Evolutionary conservation across 805 yeast species (phyloP).

Genomic region (Metschnikowia lochheadii): DNA sequence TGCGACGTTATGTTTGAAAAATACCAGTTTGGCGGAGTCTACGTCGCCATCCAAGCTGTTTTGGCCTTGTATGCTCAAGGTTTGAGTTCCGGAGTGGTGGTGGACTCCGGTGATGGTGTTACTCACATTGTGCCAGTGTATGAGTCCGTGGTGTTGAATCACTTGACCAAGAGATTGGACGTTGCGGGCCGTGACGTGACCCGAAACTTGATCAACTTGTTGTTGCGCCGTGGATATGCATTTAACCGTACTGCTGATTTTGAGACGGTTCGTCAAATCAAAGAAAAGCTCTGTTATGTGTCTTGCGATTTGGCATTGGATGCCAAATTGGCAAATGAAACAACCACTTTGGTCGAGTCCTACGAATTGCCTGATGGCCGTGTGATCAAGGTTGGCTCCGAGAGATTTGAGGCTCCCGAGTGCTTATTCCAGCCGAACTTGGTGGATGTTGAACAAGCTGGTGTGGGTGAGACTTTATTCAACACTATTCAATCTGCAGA

Average conservation of each 20-base stretch:
- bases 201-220: slow-evolving; percentile 84
- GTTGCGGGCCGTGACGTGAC: slow-evolving; percentile 99
- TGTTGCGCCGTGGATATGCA: slow-evolving; percentile 95
- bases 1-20: slow-evolving; percentile 90
- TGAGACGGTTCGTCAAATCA: slow-evolving; percentile 96
- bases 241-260: slow-evolving; percentile 98
- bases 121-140: slow-evolving; percentile 98
- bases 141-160: slow-evolving; percentile 94
- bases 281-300: slow-evolving; percentile 93
- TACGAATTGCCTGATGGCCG: slow-evolving; percentile 97
- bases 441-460: slow-evolving; percentile 95
- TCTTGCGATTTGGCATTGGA: slow-evolving; percentile 92
- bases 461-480: slow-evolving; percentile 89
- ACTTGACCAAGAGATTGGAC: slow-evolving; percentile 85
- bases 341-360: slow-evolving; percentile 88
- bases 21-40: slow-evolving; percentile 86
- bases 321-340: slow-evolving; percentile 80
- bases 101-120: slow-evolving; percentile 98
- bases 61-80: slow-evolving; percentile 97
- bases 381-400: slow-evolving; percentile 88
- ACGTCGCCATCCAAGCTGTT: slow-evolving; percentile 97
- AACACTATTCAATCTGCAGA: slow-evolving; percentile 94
- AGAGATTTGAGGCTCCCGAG: slow-evolving; percentile 95
- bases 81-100: slow-evolving; percentile 93
- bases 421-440: slow-evolving; percentile 93